phyloP scores from a whole-genome alignment of 345 rosid genomes.

The Cardamine chenopodiifolia region DNA sequence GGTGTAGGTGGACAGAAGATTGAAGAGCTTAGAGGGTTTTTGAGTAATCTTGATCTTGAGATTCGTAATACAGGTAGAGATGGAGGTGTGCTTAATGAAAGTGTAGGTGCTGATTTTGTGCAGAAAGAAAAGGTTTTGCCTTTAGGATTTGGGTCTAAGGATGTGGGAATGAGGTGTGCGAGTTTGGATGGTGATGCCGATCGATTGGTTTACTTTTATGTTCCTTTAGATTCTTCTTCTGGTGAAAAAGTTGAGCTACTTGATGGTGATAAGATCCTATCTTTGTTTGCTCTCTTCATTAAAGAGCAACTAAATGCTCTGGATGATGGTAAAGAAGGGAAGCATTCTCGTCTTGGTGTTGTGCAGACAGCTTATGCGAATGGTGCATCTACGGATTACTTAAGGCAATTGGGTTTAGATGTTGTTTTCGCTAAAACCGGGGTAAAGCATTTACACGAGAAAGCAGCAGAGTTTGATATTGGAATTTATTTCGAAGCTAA shows the following conservation, averaged over 20 bases:
- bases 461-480: slow-evolving; percentile 78
- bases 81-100: slow-evolving; percentile 79
- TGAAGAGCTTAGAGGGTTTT: slow-evolving; percentile 52
- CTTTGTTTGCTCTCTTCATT: slow-evolving; percentile 82
- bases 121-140: slow-evolving; percentile 93
- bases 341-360: slow-evolving; percentile 62
- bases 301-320: slow-evolving; percentile 71
- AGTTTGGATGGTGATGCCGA: slow-evolving; percentile 99
- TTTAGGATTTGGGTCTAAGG: slow-evolving; percentile 58
- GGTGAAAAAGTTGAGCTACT: slow-evolving; percentile 58
- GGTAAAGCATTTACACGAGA: slow-evolving; percentile 82
- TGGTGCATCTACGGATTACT: slow-evolving; percentile 84
- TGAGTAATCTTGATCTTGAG: slow-evolving; percentile 60
- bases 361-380: slow-evolving; percentile 98
- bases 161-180: slow-evolving; percentile 78
- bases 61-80: slow-evolving; percentile 76
- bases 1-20: slow-evolving; percentile 92
- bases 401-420: slow-evolving; percentile 68
- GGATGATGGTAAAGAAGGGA: slow-evolving; percentile 38
- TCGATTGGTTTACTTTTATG: slow-evolving; percentile 72
- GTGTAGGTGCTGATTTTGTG: slow-evolving; percentile 95
- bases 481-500: slow-evolving; percentile 98
- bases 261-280: slow-evolving; percentile 89
- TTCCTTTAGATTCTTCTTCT: slow-evolving; percentile 42
- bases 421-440: slow-evolving; percentile 81